phyloP scores from a whole-genome alignment of 306 rosid species.

The Pterocarpus santalinus region DNA sequence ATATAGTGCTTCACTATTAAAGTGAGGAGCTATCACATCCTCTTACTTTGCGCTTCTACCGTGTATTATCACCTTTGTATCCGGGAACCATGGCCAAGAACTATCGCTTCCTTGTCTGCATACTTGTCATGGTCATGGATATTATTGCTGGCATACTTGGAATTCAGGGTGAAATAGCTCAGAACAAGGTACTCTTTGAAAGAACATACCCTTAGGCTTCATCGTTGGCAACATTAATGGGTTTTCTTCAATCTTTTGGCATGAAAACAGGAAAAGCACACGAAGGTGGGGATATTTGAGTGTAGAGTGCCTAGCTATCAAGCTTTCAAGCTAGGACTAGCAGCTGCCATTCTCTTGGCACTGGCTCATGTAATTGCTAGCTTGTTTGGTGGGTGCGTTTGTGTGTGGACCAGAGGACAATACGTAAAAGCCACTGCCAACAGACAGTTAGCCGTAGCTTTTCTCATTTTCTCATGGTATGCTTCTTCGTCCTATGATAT shows the following conservation, averaged over 20 bases:
- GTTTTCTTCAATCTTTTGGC: neutral
- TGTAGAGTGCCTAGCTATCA: constrained; percentile 76
- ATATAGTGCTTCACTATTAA: constrained; percentile 15
- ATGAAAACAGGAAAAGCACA: constrained; percentile 61
- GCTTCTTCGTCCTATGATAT: neutral
- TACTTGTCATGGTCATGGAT: constrained; percentile 72
- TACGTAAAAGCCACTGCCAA: constrained; percentile 55
- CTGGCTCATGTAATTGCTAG: constrained; percentile 69
- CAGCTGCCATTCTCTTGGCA: constrained; percentile 67
- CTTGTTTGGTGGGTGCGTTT: constrained; percentile 76
- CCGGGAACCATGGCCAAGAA: constrained; percentile 60
- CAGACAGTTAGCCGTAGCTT: constrained; percentile 58
- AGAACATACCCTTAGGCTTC: neutral
- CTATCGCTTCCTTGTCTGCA: constrained; percentile 69
- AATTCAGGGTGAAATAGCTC: constrained; percentile 72
- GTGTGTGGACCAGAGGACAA: constrained; percentile 56
- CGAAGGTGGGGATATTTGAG: constrained; percentile 65
- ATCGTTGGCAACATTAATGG: neutral
- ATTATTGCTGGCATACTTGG: constrained; percentile 83
- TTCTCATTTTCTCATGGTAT: constrained; percentile 77
- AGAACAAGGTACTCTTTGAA: constrained; percentile 70
- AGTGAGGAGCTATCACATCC: constrained; percentile 18
- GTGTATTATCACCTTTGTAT: neutral
- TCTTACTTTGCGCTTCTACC: constrained; percentile 28
- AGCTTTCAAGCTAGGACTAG: constrained; percentile 81